Conservation (phyloP, 768 basidiomycete genomes). For the Lentinula sp. region DNA sequence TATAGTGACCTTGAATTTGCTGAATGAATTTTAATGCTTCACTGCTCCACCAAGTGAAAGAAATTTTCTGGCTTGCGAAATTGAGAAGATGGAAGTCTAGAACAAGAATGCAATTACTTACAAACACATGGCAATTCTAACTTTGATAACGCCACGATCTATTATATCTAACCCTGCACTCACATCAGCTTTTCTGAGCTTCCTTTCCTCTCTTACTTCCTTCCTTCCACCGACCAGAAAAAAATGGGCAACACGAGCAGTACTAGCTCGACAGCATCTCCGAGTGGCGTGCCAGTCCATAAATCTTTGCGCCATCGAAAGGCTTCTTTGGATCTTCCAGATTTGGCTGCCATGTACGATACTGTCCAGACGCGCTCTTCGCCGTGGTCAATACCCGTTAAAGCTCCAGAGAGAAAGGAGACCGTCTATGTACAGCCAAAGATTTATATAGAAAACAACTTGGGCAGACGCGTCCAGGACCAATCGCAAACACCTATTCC, state of each 20-base stretch:
- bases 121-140: background rate
- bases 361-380: background rate
- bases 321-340: conserved; percentile 5
- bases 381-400: background rate
- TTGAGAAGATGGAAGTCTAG: background rate
- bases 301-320: background rate
- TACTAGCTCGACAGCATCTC: background rate
- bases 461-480: background rate
- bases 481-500: background rate
- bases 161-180: background rate
- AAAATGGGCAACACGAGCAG: background rate
- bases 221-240: background rate
- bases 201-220: background rate
- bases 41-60: background rate
- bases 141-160: background rate
- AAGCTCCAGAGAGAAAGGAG: background rate
- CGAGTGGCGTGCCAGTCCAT: background rate
- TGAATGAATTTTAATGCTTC: background rate
- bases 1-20: background rate
- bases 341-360: background rate
- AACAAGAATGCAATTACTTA: background rate
- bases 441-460: background rate
- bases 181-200: background rate
- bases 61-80: no score
- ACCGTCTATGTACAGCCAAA: background rate